Conservation (phyloP, 805 yeast species). For the Myxozyma neotropica region DNA sequence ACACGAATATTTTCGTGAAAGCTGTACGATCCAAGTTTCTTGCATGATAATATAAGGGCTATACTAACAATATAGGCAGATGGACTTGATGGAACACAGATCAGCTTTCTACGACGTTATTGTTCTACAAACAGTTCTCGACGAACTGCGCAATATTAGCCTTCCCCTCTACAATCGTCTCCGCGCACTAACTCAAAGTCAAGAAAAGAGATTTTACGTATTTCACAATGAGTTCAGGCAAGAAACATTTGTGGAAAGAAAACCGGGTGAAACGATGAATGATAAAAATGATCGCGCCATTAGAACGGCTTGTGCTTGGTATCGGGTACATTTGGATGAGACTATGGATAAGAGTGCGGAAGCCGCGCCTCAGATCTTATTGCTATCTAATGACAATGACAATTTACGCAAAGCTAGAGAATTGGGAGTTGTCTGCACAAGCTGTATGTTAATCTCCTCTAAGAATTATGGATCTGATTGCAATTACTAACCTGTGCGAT, state of each 20-base stretch:
- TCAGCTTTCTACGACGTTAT: constrained; percentile 84
- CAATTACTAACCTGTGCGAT: constrained; percentile 47
- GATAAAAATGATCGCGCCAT: constrained; percentile 93
- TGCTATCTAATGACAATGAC: constrained; percentile 74
- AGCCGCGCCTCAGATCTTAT: constrained; percentile 40
- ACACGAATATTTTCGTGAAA: constrained; percentile 83
- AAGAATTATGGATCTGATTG: constrained; percentile 42
- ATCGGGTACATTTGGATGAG: constrained; percentile 59
- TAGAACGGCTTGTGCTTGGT: constrained; percentile 74
- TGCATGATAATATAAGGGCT: neutral
- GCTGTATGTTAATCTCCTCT: neutral
- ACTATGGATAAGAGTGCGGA: constrained; percentile 22
- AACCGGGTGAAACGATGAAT: constrained; percentile 70
- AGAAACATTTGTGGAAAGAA: constrained; percentile 66
- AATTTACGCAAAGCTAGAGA: constrained; percentile 60
- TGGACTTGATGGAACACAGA: constrained; percentile 80
- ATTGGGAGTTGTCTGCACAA: constrained; percentile 40
- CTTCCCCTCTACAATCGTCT: constrained; percentile 85
- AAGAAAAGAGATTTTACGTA: constrained; percentile 80
- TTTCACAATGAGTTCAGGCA: constrained; percentile 90
- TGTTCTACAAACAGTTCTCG: constrained; percentile 92
- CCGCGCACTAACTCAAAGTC: constrained; percentile 71
- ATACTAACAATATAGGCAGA: constrained; percentile 39
- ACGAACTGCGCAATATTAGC: constrained; percentile 86
- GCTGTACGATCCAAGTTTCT: constrained; percentile 46